Percentiles rank a stretch among this genome's conserved stretches.
Evolutionary conservation across 768 basidiomycete species (phyloP).

Genomic region (Hydnum rufescens): DNA sequence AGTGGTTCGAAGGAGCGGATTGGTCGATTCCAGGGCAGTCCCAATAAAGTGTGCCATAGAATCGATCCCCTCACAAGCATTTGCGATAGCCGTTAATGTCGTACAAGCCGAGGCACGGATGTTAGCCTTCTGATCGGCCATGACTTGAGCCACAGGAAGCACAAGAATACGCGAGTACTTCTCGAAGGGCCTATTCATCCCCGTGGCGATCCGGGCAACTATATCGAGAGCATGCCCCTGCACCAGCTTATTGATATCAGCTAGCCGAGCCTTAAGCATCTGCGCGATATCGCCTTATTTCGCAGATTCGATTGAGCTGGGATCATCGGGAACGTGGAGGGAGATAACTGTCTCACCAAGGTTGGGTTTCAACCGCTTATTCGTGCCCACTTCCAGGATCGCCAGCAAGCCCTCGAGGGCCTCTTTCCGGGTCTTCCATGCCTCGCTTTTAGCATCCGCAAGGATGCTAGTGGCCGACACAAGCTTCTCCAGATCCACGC

Average conservation of each 20-base stretch:
- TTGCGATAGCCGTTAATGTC: constrained; percentile 64
- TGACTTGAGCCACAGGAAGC: constrained; percentile 56
- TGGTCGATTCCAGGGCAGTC: constrained; percentile 63
- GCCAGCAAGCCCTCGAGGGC: constrained; percentile 70
- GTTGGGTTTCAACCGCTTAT: constrained; percentile 75
- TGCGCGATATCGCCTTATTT: constrained; percentile 72
- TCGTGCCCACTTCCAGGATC: constrained; percentile 72
- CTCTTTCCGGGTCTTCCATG: constrained; percentile 95
- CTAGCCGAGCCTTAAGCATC: constrained; percentile 70
- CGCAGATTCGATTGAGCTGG: constrained; percentile 3
- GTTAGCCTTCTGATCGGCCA: constrained; percentile 83
- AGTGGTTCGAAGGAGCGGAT: constrained; percentile 70
- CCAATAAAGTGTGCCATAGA: constrained; percentile 59
- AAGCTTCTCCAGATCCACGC: constrained; percentile 78
- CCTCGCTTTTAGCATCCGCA: constrained; percentile 71
- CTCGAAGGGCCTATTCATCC: constrained; percentile 93
- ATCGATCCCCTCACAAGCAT: constrained; percentile 70
- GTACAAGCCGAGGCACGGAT: constrained; percentile 61
- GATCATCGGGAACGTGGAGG: neutral
- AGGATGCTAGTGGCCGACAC: constrained; percentile 69
- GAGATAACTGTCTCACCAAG: constrained; percentile 41
- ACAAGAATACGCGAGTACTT: constrained; percentile 65
- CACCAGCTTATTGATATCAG: constrained; percentile 87
- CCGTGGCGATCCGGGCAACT: constrained; percentile 70
- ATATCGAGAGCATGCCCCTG: constrained; percentile 81